A percentile compares a stretch with the other conserved stretches of the same genome.
Evolutionary conservation across 441 rosid genomes (phyloP).

Genomic region (Mallotus japonicus): DNA sequence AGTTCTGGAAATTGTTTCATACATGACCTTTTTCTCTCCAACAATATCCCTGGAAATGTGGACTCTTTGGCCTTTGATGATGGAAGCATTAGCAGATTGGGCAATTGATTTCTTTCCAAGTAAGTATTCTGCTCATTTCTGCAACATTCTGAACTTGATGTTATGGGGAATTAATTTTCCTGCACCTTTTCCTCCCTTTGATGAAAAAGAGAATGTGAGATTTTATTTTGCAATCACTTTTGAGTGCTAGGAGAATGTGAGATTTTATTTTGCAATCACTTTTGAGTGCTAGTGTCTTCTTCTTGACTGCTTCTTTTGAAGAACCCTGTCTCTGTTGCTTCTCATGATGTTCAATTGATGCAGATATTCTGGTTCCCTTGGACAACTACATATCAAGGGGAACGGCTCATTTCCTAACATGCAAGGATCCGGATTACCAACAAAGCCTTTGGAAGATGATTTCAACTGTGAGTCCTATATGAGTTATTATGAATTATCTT

Average conservation of each 20-base stretch:
- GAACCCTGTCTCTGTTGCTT: slow-evolving; percentile 10
- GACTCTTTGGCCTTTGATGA: slow-evolving; percentile 96
- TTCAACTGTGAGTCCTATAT: slow-evolving; percentile 62
- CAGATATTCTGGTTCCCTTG: slow-evolving; percentile 93
- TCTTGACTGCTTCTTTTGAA: background rate
- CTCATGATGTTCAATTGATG: slow-evolving; percentile 23
- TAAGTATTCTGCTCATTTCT: slow-evolving; percentile 34
- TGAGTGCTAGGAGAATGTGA: background rate
- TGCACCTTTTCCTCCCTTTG: background rate
- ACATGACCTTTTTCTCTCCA: slow-evolving; percentile 95
- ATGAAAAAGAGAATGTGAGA: background rate
- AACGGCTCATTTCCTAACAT: slow-evolving; percentile 70
- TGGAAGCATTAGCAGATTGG: slow-evolving; percentile 93
- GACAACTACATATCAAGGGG: slow-evolving; percentile 93
- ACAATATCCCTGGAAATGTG: slow-evolving; percentile 94
- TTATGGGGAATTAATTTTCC: background rate
- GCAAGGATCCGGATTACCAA: slow-evolving; percentile 94
- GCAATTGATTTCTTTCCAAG: slow-evolving; percentile 97
- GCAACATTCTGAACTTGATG: background rate
- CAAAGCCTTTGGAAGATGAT: slow-evolving; percentile 92
- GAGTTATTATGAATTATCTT: background rate
- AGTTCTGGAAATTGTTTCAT: slow-evolving; percentile 93
- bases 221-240: background rate
- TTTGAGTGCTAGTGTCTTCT: background rate
- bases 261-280: background rate